Conservation (phyloP, 75 land plant genomes). For the Pinus tabuliformis region DNA sequence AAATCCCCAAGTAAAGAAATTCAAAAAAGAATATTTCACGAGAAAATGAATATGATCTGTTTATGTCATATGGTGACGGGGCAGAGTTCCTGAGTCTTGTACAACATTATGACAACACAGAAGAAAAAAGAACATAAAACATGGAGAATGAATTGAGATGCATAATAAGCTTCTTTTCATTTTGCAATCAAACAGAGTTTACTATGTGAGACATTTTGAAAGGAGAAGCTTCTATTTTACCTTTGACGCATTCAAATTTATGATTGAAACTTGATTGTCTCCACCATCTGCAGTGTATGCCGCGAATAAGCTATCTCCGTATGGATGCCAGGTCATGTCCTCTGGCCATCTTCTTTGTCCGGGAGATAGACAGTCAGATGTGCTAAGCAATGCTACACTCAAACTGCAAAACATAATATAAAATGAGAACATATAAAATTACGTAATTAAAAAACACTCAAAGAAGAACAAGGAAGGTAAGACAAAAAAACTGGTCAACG, state of each 20-base stretch:
- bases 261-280: slow-evolving; percentile 74
- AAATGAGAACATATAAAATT: not conserved
- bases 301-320: slow-evolving; percentile 61
- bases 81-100: not conserved
- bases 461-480: too few relatives aligned
- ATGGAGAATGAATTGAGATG: too few relatives aligned
- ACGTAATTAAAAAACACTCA: not conserved
- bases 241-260: slow-evolving; percentile 38
- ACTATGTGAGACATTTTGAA: not conserved
- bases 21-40: not conserved
- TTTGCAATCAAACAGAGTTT: too few relatives aligned
- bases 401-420: slow-evolving; percentile 27
- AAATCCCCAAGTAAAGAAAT: not conserved
- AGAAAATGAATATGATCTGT: not conserved
- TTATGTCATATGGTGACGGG: not conserved
- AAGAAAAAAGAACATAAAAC: too few relatives aligned
- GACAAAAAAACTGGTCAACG: not conserved
- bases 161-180: too few relatives aligned
- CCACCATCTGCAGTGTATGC: slow-evolving; percentile 72
- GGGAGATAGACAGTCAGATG: slow-evolving; percentile 64
- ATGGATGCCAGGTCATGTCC: slow-evolving; percentile 89
- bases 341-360: slow-evolving; percentile 85
- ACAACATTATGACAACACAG: not conserved
- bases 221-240: slow-evolving; percentile 7
- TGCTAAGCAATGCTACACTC: slow-evolving; percentile 37